phyloP scores from a whole-genome alignment of 2,329 filamentous ascomycete species.

The Fusarium luffae region DNA sequence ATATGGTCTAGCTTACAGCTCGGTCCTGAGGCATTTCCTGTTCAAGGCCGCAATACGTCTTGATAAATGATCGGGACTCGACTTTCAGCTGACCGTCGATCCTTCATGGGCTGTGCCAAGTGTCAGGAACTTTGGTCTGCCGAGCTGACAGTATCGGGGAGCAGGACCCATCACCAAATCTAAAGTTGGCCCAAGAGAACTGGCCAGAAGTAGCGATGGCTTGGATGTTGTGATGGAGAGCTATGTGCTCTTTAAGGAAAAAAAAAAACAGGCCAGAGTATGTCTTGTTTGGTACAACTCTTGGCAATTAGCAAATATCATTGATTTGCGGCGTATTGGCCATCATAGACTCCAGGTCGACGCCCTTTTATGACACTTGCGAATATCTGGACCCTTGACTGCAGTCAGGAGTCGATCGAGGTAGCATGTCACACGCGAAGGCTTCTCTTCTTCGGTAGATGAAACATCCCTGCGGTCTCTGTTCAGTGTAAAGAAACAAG shows the following conservation, averaged over 20 bases:
- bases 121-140: neutral
- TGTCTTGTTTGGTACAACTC: neutral
- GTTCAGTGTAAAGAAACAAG: neutral
- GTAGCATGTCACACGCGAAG: neutral
- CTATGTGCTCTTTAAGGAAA: neutral
- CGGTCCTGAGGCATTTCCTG: conserved; percentile 1
- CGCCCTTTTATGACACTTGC: neutral
- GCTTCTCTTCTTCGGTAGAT: neutral
- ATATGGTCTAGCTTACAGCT: neutral
- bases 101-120: neutral
- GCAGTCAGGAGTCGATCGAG: neutral
- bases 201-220: neutral
- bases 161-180: neutral
- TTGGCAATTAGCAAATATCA: neutral
- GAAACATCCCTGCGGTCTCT: neutral
- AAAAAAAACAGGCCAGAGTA: neutral
- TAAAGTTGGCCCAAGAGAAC: neutral
- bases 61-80: neutral
- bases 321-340: neutral
- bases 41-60: conserved; percentile 1
- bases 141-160: neutral
- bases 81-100: conserved; percentile 7
- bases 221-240: neutral
- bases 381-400: neutral
- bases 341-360: neutral